Conservation (phyloP, 73 alveolate genomes). For the Stentor coeruleus region DNA sequence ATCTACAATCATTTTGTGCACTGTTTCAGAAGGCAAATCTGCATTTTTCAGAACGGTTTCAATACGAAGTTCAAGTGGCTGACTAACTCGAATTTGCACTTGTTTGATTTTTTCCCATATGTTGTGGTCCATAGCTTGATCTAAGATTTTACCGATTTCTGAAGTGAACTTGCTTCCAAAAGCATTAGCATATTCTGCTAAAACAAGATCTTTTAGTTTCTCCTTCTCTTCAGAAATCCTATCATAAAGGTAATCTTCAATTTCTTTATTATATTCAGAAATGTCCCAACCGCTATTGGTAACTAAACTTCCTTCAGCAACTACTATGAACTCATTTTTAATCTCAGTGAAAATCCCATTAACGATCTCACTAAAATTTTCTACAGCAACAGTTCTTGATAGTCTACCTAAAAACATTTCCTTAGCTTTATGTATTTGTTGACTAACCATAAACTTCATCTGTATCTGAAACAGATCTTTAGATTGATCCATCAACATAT, state of each 20-base stretch:
- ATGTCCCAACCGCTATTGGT: neutral
- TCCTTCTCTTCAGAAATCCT: neutral
- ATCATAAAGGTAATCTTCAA: neutral
- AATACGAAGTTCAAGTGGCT: neutral
- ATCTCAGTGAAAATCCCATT: neutral
- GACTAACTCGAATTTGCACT: neutral
- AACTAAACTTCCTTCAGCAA: neutral
- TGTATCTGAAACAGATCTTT: neutral
- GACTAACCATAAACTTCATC: neutral
- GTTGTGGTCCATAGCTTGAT: neutral
- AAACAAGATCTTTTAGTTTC: neutral
- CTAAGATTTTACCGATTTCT: neutral
- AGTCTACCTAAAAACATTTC: neutral
- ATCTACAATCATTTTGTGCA: neutral
- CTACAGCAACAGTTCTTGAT: neutral
- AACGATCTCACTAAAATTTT: neutral
- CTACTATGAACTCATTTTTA: neutral
- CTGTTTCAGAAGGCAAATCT: neutral
- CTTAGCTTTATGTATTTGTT: neutral
- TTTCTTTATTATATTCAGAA: neutral
- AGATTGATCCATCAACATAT: neutral
- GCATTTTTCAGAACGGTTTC: neutral
- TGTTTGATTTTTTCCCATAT: neutral
- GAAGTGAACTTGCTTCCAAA: neutral
- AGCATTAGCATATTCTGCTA: neutral